Evolutionary conservation across 2,329 filamentous ascomycete genomes (phyloP).

Genomic region (Aspergillus thermomutatus): DNA sequence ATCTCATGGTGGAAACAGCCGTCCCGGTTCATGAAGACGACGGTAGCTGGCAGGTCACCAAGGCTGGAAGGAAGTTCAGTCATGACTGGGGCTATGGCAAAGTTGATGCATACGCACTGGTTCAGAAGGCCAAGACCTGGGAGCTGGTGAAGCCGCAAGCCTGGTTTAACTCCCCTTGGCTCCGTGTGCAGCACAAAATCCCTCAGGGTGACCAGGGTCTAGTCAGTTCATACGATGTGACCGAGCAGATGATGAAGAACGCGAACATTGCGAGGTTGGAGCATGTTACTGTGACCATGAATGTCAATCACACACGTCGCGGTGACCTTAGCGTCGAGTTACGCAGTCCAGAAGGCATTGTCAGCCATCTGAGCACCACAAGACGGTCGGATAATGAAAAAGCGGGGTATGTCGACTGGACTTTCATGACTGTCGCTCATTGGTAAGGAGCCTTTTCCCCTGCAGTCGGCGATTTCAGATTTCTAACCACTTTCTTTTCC

Average conservation of each 20-base stretch:
- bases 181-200: slow-evolving; percentile 80
- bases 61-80: slow-evolving; percentile 80
- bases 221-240: slow-evolving; percentile 77
- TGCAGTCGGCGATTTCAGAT: background rate
- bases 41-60: slow-evolving; percentile 77
- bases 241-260: slow-evolving; percentile 70
- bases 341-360: slow-evolving; percentile 74
- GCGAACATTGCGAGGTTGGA: slow-evolving; percentile 85
- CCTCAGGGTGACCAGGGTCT: slow-evolving; percentile 82
- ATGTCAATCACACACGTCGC: slow-evolving; percentile 78
- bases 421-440: slow-evolving; percentile 97
- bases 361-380: slow-evolving; percentile 77
- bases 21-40: slow-evolving; percentile 71
- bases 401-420: slow-evolving; percentile 87
- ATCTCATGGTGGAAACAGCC: slow-evolving; percentile 80
- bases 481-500: slow-evolving; percentile 31
- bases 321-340: slow-evolving; percentile 93
- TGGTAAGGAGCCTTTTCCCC: slow-evolving; percentile 59
- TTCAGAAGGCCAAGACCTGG: slow-evolving; percentile 83
- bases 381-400: slow-evolving; percentile 65
- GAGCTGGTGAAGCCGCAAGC: slow-evolving; percentile 88
- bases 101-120: slow-evolving; percentile 79
- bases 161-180: slow-evolving; percentile 92
- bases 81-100: slow-evolving; percentile 97
- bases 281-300: slow-evolving; percentile 98